phyloP scores from a whole-genome alignment of 1,139 yeast species.

The Protomyces inundatus region DNA sequence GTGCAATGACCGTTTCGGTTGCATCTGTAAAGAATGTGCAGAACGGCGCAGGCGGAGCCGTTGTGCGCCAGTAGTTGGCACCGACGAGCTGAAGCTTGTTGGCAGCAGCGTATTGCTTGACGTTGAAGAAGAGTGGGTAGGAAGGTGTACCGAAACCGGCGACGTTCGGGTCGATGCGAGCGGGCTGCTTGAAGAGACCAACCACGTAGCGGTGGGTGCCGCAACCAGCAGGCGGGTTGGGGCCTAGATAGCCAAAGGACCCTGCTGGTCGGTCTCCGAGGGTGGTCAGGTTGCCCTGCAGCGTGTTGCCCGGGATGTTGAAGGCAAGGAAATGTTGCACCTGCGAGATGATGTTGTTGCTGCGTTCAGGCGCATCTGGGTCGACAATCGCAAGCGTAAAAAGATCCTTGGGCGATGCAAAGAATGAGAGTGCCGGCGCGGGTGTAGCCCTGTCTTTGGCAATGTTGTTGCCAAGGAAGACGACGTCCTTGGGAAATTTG shows the following conservation, averaged over 20 bases:
- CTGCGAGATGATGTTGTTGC: conserved; percentile 6
- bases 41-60: not conserved
- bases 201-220: conserved; percentile 13
- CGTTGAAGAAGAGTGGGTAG: conserved; percentile 9
- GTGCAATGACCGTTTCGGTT: not conserved
- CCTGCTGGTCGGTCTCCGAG: conserved; percentile 7
- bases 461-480: conserved; percentile 4
- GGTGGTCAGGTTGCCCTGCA: not conserved
- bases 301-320: conserved; percentile 4
- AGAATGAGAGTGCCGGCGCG: conserved; percentile 2
- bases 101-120: conserved; percentile 5
- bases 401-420: not conserved
- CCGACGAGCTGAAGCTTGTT: conserved; percentile 2
- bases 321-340: conserved; percentile 11
- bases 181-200: conserved; percentile 6
- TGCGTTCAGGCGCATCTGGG: conserved; percentile 8
- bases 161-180: not conserved
- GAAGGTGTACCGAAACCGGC: conserved; percentile 5
- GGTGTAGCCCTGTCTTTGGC: not conserved
- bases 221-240: conserved; percentile 6
- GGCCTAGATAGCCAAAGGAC: not conserved
- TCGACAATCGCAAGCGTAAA: conserved; percentile 10
- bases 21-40: conserved; percentile 15
- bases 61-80: conserved; percentile 8
- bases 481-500: not conserved